Conservation (phyloP, 73 alveolate genomes). For the Tetrahymena elliotti region DNA sequence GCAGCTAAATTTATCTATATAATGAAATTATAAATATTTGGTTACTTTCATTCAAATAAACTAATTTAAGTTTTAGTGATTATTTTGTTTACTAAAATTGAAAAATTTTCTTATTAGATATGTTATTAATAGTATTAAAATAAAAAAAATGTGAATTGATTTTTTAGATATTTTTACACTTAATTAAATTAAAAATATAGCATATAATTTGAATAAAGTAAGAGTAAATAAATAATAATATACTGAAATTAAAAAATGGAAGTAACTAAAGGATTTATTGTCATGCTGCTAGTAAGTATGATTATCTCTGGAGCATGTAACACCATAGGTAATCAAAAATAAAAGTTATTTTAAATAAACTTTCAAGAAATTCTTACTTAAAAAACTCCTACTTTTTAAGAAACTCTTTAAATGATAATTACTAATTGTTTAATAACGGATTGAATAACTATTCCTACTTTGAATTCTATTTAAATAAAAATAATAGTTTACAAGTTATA, state of each 20-base stretch:
- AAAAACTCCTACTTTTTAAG: too few species aligned
- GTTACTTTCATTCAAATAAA: too few species aligned
- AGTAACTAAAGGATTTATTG: neutral
- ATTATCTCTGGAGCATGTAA: conserved; percentile 12
- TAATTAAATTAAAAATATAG: neutral
- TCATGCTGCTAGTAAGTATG: conserved; percentile 2
- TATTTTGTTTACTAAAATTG: neutral
- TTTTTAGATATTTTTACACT: neutral
- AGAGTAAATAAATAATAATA: neutral
- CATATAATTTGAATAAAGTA: neutral
- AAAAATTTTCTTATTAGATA: neutral
- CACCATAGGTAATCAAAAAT: neutral
- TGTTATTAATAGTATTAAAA: neutral
- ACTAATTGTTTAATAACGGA: too few species aligned
- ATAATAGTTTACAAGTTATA: conserved; percentile 11
- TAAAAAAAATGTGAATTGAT: neutral
- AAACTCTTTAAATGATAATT: too few species aligned
- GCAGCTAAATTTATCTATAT: too few species aligned
- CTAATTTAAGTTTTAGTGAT: too few species aligned
- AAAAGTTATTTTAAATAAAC: too few species aligned
- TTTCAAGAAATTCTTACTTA: too few species aligned
- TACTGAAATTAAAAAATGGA: neutral
- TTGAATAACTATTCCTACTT: too few species aligned
- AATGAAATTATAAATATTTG: too few species aligned
- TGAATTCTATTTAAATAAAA: too few species aligned